Evolutionary conservation across 2,329 filamentous ascomycete genomes (phyloP).

Genomic region (Aureobasidium musti): DNA sequence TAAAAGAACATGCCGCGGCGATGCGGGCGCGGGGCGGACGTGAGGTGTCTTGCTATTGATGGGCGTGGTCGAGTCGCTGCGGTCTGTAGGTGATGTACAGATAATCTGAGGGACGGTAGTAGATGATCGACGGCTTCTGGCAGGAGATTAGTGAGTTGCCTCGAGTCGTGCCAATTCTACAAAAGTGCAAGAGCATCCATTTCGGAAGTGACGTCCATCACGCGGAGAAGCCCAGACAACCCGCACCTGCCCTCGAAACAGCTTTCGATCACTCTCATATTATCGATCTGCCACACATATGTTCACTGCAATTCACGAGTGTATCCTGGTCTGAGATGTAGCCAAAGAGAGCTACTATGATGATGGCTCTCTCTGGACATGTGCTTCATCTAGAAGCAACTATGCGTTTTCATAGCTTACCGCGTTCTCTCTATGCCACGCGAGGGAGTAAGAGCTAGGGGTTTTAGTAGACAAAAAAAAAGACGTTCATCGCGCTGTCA

Average conservation of each 20-base stretch:
- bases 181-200: slow-evolving; percentile 1
- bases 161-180: not conserved
- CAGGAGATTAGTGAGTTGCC: not conserved
- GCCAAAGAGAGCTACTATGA: not conserved
- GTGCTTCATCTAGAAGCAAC: not conserved
- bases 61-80: not conserved
- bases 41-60: not conserved
- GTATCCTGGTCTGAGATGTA: not conserved
- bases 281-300: not conserved
- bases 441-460: not conserved
- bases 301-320: not conserved
- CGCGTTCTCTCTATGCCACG: not conserved
- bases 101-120: not conserved
- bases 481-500: not conserved
- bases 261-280: not conserved
- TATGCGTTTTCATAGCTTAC: not conserved
- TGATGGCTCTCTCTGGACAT: not conserved
- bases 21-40: slow-evolving; percentile 13
- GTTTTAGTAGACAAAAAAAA: no score
- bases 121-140: not conserved
- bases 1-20: slow-evolving; percentile 24
- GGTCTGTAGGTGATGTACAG: not conserved
- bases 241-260: not conserved
- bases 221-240: not conserved
- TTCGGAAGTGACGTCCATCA: slow-evolving; percentile 10